A percentile compares a stretch with the other conserved stretches of the same genome.
Evolutionary conservation across 805 yeast genomes (phyloP).

Genomic region (Ogataea siamensis): DNA sequence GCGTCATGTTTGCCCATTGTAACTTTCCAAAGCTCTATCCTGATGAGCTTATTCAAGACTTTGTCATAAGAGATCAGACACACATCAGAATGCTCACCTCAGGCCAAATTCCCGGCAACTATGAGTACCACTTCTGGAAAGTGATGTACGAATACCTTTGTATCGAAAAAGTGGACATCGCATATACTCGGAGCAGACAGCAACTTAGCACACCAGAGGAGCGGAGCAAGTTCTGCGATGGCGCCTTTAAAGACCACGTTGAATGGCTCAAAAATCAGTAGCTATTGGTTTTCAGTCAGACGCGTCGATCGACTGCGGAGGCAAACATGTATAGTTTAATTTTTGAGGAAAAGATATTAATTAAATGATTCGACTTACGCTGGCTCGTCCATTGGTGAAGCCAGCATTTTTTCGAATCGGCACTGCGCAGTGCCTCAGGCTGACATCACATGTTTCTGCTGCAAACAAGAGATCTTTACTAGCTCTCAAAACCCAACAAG

Average conservation of each 20-base stretch:
- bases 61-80: conserved; percentile 13
- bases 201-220: conserved; percentile 14
- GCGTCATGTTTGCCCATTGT: conserved; percentile 37
- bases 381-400: conserved; percentile 2
- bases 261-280: conserved; percentile 18
- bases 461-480: conserved; percentile 6
- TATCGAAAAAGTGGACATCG: conserved; percentile 15
- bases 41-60: conserved; percentile 36
- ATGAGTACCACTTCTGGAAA: conserved; percentile 23
- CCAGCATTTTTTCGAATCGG: not conserved
- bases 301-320: conserved; percentile 10
- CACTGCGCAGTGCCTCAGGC: not conserved
- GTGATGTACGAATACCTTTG: conserved; percentile 25
- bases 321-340: conserved; percentile 1
- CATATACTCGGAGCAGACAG: conserved; percentile 15
- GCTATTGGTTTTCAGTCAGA: too few relatives aligned
- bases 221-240: conserved; percentile 20
- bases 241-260: conserved; percentile 17
- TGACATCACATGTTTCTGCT: not conserved
- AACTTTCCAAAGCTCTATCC: conserved; percentile 50
- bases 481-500: conserved; percentile 3
- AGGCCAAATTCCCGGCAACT: conserved; percentile 16
- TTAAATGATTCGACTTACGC: conserved; percentile 5
- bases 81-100: conserved; percentile 18
- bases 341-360: not conserved